Conservation (phyloP, 2,329 filamentous ascomycete genomes). For the Ophiobolus disseminans region DNA sequence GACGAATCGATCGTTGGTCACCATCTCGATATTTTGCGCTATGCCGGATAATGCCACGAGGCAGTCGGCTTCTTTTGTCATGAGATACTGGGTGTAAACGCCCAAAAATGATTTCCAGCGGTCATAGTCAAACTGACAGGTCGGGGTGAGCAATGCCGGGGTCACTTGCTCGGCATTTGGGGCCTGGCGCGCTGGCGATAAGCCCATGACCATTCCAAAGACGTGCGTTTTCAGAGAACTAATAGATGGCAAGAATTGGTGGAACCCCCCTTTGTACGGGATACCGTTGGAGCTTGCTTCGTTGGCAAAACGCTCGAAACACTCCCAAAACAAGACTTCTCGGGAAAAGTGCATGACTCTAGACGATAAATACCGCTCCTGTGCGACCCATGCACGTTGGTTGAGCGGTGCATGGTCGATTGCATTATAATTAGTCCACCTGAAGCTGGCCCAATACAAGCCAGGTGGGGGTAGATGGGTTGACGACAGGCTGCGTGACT, state of each 20-base stretch:
- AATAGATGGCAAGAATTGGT: too few species aligned
- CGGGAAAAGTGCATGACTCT: constrained; percentile 20
- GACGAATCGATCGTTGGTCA: constrained; percentile 4
- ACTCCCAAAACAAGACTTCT: constrained; percentile 20
- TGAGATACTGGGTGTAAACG: constrained; percentile 1
- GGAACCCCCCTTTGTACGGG: too few species aligned
- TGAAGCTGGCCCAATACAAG: not conserved
- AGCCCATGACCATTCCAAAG: too few species aligned
- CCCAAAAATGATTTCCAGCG: not conserved
- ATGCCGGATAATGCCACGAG: constrained; percentile 14
- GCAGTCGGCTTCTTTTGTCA: constrained; percentile 12
- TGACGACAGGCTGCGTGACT: not conserved
- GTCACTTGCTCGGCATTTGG: too few species aligned
- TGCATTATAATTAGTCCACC: not conserved
- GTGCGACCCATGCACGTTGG: constrained; percentile 21
- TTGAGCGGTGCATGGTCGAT: constrained; percentile 14
- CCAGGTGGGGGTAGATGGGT: not conserved
- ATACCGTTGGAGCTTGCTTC: not conserved
- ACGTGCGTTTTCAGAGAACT: too few species aligned
- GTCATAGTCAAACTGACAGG: not conserved
- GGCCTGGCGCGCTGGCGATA: too few species aligned
- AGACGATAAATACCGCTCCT: constrained; percentile 19
- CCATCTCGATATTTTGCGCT: not conserved
- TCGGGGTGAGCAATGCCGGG: not conserved
- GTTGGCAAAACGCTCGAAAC: constrained; percentile 1